A percentile compares a stretch with the other conserved stretches of the same genome.
Evolutionary conservation across 78 protist genomes (phyloP).

Genomic region (Emiliania huxleyi): DNA sequence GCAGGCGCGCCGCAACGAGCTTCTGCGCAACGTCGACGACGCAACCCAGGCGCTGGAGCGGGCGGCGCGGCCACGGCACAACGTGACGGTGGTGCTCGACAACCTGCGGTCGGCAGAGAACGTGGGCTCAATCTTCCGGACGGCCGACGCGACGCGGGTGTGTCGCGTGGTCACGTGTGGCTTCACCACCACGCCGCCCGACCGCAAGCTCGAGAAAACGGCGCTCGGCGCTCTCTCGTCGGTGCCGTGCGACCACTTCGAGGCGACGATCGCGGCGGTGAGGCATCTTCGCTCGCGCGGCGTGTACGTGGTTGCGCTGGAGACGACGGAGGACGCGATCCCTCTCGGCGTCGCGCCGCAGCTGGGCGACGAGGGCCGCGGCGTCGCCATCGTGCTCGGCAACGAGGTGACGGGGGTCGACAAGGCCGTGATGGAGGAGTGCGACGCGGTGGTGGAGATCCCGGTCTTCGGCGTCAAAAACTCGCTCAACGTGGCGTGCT

Average conservation of each 20-base stretch:
- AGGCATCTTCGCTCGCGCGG: background rate
- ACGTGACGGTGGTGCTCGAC: background rate
- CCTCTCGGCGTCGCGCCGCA: background rate
- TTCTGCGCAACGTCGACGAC: background rate
- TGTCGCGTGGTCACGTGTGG: background rate
- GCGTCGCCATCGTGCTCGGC: background rate
- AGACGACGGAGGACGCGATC: background rate
- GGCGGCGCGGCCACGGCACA: background rate
- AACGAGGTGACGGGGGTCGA: background rate
- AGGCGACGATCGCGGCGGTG: background rate
- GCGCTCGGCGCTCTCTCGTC: background rate
- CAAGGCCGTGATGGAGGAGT: background rate
- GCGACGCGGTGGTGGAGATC: background rate
- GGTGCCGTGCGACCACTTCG: too few relatives aligned
- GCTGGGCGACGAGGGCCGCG: background rate
- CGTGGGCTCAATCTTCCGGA: background rate
- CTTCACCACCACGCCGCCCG: background rate
- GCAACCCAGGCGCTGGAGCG: background rate
- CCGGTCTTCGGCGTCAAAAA: background rate
- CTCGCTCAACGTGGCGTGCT: background rate
- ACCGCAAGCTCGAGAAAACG: too few relatives aligned
- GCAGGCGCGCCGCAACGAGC: background rate
- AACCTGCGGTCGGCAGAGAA: background rate
- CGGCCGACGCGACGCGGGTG: background rate
- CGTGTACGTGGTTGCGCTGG: background rate